Conservation (phyloP, 768 basidiomycete genomes). For the Harrya chromipes region DNA sequence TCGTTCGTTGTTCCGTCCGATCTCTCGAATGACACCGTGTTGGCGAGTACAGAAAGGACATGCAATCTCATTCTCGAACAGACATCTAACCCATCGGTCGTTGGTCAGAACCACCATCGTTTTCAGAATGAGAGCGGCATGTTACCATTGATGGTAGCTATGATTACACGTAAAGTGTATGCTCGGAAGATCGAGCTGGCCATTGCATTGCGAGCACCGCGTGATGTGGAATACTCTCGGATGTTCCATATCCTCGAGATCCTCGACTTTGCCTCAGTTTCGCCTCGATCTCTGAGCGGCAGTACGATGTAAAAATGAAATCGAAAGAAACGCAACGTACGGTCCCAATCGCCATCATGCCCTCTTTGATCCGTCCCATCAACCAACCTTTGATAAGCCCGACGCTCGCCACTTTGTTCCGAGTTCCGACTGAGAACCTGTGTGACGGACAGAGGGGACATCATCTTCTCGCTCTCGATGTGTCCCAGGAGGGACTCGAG, state of each 20-base stretch:
- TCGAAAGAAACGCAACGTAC: conserved; percentile 42
- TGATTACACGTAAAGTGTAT: conserved; percentile 99
- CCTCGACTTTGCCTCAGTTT: conserved; percentile 81
- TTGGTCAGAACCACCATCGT: neutral
- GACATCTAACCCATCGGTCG: conserved; percentile 50
- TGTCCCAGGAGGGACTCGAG: conserved; percentile 67
- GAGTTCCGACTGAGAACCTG: conserved; percentile 83
- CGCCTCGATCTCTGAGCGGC: conserved; percentile 76
- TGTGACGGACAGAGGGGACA: conserved; percentile 87
- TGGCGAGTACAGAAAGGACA: conserved; percentile 50
- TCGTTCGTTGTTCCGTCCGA: conserved; percentile 80
- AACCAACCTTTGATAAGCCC: conserved; percentile 93
- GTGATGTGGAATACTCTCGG: conserved; percentile 94
- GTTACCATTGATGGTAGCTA: conserved; percentile 89
- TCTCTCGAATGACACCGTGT: conserved; percentile 87
- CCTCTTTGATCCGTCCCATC: conserved; percentile 69
- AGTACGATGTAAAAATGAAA: conserved; percentile 28
- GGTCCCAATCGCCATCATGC: conserved; percentile 72
- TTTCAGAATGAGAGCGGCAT: conserved; percentile 15
- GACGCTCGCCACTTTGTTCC: conserved; percentile 88
- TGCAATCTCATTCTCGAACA: conserved; percentile 83
- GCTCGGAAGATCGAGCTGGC: conserved; percentile 87
- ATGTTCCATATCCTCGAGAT: conserved; percentile 71
- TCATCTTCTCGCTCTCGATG: conserved; percentile 77
- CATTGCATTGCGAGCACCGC: conserved; percentile 84